Percentiles rank a stretch among this genome's conserved stretches.
Evolutionary conservation across 2,329 filamentous ascomycete genomes (phyloP).

Genomic region (Rutstroemia sp.): DNA sequence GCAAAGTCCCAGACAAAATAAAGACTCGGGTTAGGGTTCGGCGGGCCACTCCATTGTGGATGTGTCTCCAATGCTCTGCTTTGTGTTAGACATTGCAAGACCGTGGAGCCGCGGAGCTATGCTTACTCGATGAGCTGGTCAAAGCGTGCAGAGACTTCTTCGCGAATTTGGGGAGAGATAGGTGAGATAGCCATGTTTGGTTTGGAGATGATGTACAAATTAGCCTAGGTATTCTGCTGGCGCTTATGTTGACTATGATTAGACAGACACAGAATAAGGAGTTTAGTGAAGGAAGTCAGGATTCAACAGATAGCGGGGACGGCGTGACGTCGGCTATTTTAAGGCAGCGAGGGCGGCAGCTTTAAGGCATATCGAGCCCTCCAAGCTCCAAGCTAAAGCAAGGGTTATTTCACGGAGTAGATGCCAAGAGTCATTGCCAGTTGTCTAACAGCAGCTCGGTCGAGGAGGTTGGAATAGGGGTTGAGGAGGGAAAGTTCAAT

Average conservation of each 20-base stretch:
- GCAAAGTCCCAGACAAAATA: conserved; percentile 37
- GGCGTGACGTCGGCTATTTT: no score
- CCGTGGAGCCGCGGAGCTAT: background rate
- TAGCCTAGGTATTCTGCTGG: background rate
- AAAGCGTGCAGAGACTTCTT: background rate
- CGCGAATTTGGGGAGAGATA: background rate
- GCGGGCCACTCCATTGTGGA: conserved; percentile 14
- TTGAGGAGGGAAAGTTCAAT: no score
- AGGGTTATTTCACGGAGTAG: no score
- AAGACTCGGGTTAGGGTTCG: conserved; percentile 27
- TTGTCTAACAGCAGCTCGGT: no score
- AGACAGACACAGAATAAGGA: background rate
- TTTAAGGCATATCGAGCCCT: no score
- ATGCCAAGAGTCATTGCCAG: no score
- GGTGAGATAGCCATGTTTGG: background rate
- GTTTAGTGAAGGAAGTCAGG: no score
- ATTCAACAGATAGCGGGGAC: no score
- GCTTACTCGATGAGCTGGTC: background rate
- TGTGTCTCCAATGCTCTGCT: conserved; percentile 17
- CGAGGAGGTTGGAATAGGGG: no score
- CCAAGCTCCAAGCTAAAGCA: no score
- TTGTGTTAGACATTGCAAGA: background rate
- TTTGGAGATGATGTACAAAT: no score
- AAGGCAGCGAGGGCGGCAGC: no score
- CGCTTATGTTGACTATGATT: background rate